Evolutionary conservation across 2,329 filamentous ascomycete species (phyloP).

Genomic region (Ceratocystis variospora): DNA sequence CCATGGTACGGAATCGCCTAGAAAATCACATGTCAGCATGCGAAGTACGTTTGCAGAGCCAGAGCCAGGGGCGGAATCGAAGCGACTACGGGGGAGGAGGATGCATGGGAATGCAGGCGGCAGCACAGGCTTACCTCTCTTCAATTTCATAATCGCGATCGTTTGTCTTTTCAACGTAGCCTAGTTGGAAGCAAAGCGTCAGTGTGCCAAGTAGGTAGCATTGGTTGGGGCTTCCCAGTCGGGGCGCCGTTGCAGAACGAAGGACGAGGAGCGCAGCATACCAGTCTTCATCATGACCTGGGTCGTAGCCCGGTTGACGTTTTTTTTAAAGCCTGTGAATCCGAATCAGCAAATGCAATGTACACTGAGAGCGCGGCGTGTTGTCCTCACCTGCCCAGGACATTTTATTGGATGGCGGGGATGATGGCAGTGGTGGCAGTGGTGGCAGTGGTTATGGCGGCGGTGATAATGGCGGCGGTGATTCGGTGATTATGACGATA

Average conservation of each 20-base stretch:
- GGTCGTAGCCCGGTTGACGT: conserved; percentile 96
- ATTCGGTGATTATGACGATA: neutral
- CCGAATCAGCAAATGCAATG: conserved; percentile 23
- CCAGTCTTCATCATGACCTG: conserved; percentile 99
- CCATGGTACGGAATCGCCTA: conserved; percentile 94
- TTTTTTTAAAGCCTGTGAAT: conserved; percentile 47
- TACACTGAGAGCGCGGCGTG: neutral
- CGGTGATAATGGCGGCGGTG: neutral
- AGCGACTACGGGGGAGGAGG: neutral
- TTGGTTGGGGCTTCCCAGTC: neutral
- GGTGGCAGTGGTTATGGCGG: neutral
- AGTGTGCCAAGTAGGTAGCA: neutral
- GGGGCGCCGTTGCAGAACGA: neutral
- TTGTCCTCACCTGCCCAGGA: conserved; percentile 51
- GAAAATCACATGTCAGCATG: conserved; percentile 16
- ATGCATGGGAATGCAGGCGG: neutral
- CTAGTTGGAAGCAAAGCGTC: conserved; percentile 28
- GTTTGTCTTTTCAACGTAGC: conserved; percentile 96
- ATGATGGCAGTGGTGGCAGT: neutral
- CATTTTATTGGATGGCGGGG: conserved; percentile 33
- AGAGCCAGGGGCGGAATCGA: neutral
- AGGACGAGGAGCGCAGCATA: conserved; percentile 28
- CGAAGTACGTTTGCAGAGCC: neutral
- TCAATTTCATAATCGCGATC: conserved; percentile 98
- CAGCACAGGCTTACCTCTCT: conserved; percentile 47